Conservation (phyloP, 1,284 basidiomycete genomes). For the Lignosus rhinocerotis region DNA sequence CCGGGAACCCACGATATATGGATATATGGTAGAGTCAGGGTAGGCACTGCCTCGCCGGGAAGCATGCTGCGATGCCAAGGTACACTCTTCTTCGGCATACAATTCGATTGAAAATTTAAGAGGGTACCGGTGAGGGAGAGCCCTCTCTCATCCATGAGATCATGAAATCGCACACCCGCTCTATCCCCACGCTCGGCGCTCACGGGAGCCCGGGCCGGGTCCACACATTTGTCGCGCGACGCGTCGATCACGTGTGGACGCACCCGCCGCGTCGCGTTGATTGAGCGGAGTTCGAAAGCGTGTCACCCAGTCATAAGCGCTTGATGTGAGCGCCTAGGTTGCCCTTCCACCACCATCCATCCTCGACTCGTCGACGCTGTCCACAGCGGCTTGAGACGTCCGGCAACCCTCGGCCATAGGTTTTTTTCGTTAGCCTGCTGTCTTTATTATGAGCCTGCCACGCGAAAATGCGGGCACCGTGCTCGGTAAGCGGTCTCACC, state of each 20-base stretch:
- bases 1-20: constrained; percentile 15
- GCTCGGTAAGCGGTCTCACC: constrained; percentile 59
- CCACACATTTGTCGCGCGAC: constrained; percentile 18
- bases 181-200: constrained; percentile 11
- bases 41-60: constrained; percentile 17
- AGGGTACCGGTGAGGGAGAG: too few relatives aligned
- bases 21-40: constrained; percentile 14
- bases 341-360: constrained; percentile 15
- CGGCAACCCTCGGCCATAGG: constrained; percentile 4
- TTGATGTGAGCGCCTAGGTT: constrained; percentile 14
- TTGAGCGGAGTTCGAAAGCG: constrained; percentile 34
- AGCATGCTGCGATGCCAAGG: background rate
- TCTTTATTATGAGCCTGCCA: constrained; percentile 24
- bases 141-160: too few relatives aligned
- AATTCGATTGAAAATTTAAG: background rate
- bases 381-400: constrained; percentile 7
- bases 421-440: background rate
- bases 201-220: background rate
- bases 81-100: constrained; percentile 8
- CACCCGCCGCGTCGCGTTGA: constrained; percentile 34
- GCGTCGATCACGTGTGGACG: constrained; percentile 30
- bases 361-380: constrained; percentile 16
- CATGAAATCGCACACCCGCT: constrained; percentile 12
- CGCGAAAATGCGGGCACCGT: constrained; percentile 44
- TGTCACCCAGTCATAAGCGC: constrained; percentile 30